Evolutionary conservation across 495 filamentous ascomycete species (phyloP).

Genomic region (Talaromyces wortmannii): DNA sequence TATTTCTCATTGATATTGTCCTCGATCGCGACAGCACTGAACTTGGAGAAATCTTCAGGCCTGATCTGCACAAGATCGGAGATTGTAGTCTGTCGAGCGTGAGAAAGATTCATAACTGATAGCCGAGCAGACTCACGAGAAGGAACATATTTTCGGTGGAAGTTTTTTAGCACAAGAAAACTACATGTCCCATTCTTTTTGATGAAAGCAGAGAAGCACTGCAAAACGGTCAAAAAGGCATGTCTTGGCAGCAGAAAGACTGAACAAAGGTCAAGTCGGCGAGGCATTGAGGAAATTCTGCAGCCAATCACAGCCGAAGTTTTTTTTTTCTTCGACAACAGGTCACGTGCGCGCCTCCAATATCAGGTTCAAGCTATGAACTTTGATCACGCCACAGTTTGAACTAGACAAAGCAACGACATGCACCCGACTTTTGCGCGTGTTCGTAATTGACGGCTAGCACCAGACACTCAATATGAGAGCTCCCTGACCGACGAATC

Average conservation of each 20-base stretch:
- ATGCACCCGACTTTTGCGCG: too few species aligned
- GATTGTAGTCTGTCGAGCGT: conserved; percentile 51
- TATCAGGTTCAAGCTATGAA: too few species aligned
- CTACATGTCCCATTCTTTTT: not conserved
- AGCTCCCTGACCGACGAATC: not conserved
- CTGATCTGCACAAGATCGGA: conserved; percentile 87
- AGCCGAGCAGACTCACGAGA: conserved; percentile 31
- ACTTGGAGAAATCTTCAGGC: conserved; percentile 77
- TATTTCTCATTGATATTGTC: conserved; percentile 96
- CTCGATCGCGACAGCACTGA: conserved; percentile 71
- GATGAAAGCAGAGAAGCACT: too few species aligned
- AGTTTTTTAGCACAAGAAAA: not conserved
- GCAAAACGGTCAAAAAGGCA: too few species aligned
- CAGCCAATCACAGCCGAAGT: not conserved
- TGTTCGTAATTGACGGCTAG: too few species aligned
- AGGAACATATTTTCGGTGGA: conserved; percentile 44
- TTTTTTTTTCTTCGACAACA: not conserved
- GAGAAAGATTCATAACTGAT: not conserved
- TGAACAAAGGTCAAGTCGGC: too few species aligned
- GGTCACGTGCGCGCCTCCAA: too few species aligned
- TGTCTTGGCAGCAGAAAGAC: too few species aligned
- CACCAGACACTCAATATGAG: not conserved
- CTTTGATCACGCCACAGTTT: too few species aligned
- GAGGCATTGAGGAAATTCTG: too few species aligned
- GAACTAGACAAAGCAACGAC: too few species aligned